Percentiles rank a stretch among this genome's conserved stretches.
Conservation (phyloP, 331 rosid genomes). For the Rhamnella rubrinervis region DNA sequence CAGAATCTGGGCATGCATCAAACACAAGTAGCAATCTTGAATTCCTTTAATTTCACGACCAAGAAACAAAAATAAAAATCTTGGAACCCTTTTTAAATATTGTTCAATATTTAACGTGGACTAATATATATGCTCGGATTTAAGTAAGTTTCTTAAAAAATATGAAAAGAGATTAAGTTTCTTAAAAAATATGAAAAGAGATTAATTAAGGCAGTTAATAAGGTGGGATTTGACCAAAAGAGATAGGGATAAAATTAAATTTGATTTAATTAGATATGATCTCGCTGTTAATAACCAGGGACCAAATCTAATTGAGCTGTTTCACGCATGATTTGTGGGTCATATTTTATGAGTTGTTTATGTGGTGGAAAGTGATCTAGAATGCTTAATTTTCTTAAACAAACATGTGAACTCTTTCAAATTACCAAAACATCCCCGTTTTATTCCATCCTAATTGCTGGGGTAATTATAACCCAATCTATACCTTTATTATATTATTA, state of each 20-base stretch:
- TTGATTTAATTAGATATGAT: slow-evolving; percentile 22
- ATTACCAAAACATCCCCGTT: slow-evolving; percentile 55
- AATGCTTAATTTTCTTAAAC: slow-evolving; percentile 56
- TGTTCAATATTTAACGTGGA: no score
- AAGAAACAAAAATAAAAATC: no score
- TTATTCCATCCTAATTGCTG: slow-evolving; percentile 43
- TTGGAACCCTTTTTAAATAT: no score
- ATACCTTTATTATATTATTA: not conserved
- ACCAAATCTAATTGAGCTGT: slow-evolving; percentile 71
- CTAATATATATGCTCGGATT: slow-evolving; percentile 2
- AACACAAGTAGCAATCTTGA: no score
- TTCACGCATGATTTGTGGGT: slow-evolving; percentile 81
- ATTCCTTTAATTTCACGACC: no score
- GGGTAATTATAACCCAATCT: slow-evolving; percentile 36
- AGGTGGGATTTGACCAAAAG: slow-evolving; percentile 31
- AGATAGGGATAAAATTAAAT: slow-evolving; percentile 12
- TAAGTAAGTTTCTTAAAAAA: slow-evolving; percentile 19
- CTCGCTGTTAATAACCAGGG: slow-evolving; percentile 30
- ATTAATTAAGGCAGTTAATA: slow-evolving; percentile 1
- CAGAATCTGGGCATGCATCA: no score
- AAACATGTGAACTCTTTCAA: slow-evolving; percentile 67
- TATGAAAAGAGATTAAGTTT: slow-evolving; percentile 19
- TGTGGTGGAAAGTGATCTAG: slow-evolving; percentile 71
- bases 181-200: slow-evolving; percentile 13
- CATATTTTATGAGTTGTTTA: slow-evolving; percentile 70